These are phyloP conservation scores for Aureobasidium sp. DNA, from an alignment of 2,329 filamentous ascomycete species.

Conservation along the genomic window DNA sequence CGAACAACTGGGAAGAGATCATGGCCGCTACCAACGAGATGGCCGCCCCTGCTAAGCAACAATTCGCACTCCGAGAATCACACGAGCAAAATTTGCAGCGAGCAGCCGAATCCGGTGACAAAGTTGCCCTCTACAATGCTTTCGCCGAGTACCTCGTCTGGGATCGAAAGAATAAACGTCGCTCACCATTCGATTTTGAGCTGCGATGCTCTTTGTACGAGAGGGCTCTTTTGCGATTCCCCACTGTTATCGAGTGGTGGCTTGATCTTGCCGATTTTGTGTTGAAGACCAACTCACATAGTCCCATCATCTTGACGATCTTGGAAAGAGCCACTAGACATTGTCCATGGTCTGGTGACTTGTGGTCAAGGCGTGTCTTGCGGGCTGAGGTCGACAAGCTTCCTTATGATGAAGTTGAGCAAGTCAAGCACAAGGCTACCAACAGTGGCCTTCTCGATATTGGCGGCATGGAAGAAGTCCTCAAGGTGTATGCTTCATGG, in stretches of 20 bases:
- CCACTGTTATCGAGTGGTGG: slow-evolving; percentile 69
- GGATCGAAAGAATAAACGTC: slow-evolving; percentile 56
- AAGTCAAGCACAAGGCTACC: slow-evolving; percentile 87
- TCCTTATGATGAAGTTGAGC: slow-evolving; percentile 71
- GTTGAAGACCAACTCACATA: slow-evolving; percentile 35
- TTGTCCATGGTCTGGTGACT: slow-evolving; percentile 82
- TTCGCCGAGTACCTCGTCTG: slow-evolving; percentile 70
- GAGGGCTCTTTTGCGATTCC: slow-evolving; percentile 65
- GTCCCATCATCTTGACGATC: slow-evolving; percentile 52
- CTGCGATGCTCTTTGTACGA: slow-evolving; percentile 61
- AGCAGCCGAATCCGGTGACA: slow-evolving; percentile 49
- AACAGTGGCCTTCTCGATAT: slow-evolving; percentile 76
- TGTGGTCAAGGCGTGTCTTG: slow-evolving; percentile 87
- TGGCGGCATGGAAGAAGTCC: slow-evolving; percentile 75
- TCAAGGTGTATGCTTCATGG: slow-evolving; percentile 91
- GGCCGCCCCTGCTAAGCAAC: slow-evolving; percentile 54
- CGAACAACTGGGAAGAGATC: slow-evolving; percentile 61
- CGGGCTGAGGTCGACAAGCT: slow-evolving; percentile 71
- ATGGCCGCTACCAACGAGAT: slow-evolving; percentile 61
- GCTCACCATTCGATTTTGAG: slow-evolving; percentile 39
- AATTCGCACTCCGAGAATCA: slow-evolving; percentile 56
- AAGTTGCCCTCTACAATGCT: slow-evolving; percentile 45
- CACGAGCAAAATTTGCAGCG: slow-evolving; percentile 59
- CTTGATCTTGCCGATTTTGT: slow-evolving; percentile 74
- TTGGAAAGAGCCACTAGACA: slow-evolving; percentile 77